Base-by-base conservation (phyloP, 2,329 filamentous ascomycete genomes). In the Sporothrix phasma region DNA sequence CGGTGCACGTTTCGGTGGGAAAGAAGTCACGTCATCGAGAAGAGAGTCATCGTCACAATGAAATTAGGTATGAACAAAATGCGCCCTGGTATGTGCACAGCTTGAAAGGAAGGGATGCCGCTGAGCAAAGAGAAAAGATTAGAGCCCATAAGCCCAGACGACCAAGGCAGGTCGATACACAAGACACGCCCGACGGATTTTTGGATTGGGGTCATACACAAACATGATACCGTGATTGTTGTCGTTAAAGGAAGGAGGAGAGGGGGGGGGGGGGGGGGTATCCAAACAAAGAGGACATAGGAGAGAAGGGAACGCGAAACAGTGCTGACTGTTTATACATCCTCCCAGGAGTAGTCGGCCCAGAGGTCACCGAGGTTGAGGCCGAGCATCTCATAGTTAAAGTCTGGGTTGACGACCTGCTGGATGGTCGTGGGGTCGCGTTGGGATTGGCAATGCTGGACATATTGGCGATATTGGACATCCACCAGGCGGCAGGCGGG, bases 401-500 rank as follows among this genome's bases (percentile, higher is more conserved):
- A 70, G 7, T 70, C 69, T 8, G 67, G 66, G 26, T 69, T 69
- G 34, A 34, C 43, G 1, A 62, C 37, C 24, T 58, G 66, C 13
- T 54, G 64, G 2, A 51, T 26, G 1, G 65, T 41, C 46, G 65
- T 51, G 19, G 66, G 60, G 5, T 66, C 66, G 60, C 63, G 43
- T 63, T 66, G 8, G 65, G 37, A 29, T 68, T 67, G 37, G 64
- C 67, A 15, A 64, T 65, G 64, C 54, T 67, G 24, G 64, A 39
- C 65, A 68, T 69, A 43, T 67, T 69, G 56, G 67, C 67, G 64
- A 69, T 68, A 34, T 69, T 69, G 37, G 66, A 64, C 65, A 71
- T 62, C 71, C 71, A 72, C 71, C 71, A 72, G 31, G 69, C 68
- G 5, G 69, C 67, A 13, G 67, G 66, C 6, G 70, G 64, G 2